Percentiles rank a stretch among this genome's conserved stretches.
Evolutionary conservation across 1,284 basidiomycete species (phyloP).

Genomic region (Exobasidium cylindrosporum): DNA sequence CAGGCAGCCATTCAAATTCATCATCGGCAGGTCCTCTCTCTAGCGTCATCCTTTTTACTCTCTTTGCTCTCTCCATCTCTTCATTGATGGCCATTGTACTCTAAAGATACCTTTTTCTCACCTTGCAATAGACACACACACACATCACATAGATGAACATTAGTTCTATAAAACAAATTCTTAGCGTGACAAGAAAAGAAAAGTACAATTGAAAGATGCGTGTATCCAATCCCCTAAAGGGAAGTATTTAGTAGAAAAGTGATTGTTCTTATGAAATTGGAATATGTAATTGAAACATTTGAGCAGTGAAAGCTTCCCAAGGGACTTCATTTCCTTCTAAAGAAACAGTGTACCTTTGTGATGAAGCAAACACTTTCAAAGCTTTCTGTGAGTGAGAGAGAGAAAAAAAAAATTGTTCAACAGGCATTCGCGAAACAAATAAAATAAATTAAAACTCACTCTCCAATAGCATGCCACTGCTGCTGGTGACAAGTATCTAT

Average conservation of each 20-base stretch:
- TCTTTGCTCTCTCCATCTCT: not conserved
- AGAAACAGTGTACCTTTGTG: not conserved
- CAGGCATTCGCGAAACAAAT: too few relatives aligned
- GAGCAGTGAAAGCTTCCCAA: not conserved
- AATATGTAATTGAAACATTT: not conserved
- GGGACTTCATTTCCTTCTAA: not conserved
- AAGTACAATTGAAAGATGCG: too few relatives aligned
- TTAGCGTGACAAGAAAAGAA: too few relatives aligned
- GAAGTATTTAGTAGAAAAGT: too few relatives aligned
- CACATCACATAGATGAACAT: too few relatives aligned
- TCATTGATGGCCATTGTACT: constrained; percentile 1
- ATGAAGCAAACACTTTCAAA: not conserved
- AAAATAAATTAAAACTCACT: not conserved
- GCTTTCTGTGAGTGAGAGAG: not conserved
- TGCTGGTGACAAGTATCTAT: not conserved
- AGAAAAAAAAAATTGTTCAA: too few relatives aligned
- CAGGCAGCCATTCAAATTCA: not conserved
- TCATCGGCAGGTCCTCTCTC: not conserved
- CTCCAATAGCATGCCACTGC: not conserved
- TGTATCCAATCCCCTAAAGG: too few relatives aligned
- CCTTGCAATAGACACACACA: too few relatives aligned
- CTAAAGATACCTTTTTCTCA: not conserved
- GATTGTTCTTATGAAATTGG: not conserved
- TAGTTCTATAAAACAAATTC: too few relatives aligned
- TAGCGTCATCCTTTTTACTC: not conserved